A percentile compares a stretch with the other conserved stretches of the same genome.
Evolutionary conservation across 768 basidiomycete genomes (phyloP).

Genomic region (Collybia nuda): DNA sequence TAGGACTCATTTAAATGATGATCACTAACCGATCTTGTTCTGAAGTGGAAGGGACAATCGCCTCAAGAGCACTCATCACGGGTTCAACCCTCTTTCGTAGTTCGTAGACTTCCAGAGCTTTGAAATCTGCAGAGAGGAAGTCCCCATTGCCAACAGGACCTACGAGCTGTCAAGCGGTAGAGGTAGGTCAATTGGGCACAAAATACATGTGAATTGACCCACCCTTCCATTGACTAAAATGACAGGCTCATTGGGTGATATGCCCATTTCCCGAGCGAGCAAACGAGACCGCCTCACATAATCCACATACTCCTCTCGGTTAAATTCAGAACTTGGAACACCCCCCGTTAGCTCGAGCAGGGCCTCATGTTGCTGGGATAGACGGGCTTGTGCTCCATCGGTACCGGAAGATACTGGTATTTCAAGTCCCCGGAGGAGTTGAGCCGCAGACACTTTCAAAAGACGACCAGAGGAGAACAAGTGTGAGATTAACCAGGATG

Average conservation of each 20-base stretch:
- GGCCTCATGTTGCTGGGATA: constrained; percentile 29
- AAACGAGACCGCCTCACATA: constrained; percentile 46
- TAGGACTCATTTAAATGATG: constrained; percentile 2
- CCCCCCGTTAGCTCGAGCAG: constrained; percentile 33
- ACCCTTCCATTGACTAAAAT: constrained; percentile 86
- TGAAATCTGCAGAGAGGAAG: constrained; percentile 74
- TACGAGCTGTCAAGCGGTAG: constrained; percentile 52
- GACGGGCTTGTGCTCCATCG: constrained; percentile 34
- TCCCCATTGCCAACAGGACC: constrained; percentile 64
- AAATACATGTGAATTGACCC: constrained; percentile 25
- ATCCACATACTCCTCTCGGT: constrained; percentile 31
- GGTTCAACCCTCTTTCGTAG: constrained; percentile 66
- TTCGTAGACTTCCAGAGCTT: constrained; percentile 73
- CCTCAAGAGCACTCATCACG: constrained; percentile 63
- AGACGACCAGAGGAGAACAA: constrained; percentile 44
- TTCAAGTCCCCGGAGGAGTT: constrained; percentile 40
- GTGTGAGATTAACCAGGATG: constrained; percentile 49
- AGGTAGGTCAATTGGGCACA: not conserved
- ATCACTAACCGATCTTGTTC: constrained; percentile 42
- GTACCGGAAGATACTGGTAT: constrained; percentile 13
- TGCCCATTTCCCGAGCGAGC: constrained; percentile 53
- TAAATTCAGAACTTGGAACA: constrained; percentile 29
- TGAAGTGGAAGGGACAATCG: constrained; percentile 38
- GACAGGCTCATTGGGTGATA: constrained; percentile 60
- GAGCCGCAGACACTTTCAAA: constrained; percentile 33